Conservation (phyloP, 768 basidiomycete genomes). For the Mycena venus region DNA sequence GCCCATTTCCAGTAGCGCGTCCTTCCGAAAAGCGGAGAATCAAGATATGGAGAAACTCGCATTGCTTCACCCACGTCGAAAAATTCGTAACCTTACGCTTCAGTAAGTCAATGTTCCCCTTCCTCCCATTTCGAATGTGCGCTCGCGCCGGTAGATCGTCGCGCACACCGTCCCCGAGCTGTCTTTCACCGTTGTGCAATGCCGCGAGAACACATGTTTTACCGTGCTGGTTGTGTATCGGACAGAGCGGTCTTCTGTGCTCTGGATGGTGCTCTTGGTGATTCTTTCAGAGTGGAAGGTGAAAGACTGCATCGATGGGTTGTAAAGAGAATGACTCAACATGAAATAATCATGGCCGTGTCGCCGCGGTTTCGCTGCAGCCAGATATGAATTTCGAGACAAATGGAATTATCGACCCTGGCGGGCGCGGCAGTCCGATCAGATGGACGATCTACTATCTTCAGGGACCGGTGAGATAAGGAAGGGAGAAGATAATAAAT, state of each 20-base stretch:
- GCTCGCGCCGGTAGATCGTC: constrained; percentile 15
- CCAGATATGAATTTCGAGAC: too few relatives aligned
- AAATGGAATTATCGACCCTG: too few relatives aligned
- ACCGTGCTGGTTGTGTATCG: constrained; percentile 7
- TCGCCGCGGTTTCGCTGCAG: too few relatives aligned
- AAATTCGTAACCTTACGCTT: constrained; percentile 17
- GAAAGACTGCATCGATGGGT: background rate
- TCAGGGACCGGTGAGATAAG: too few relatives aligned
- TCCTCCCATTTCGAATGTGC: constrained; percentile 2
- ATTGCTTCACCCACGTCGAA: background rate
- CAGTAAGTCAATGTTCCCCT: background rate
- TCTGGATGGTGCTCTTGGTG: background rate
- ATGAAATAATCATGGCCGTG: too few relatives aligned
- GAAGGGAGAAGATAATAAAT: too few relatives aligned
- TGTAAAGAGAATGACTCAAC: too few relatives aligned
- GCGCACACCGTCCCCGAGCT: background rate
- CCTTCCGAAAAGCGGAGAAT: background rate
- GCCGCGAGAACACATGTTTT: background rate
- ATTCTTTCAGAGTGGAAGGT: constrained; percentile 12
- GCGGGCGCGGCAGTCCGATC: too few relatives aligned
- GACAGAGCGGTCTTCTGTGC: background rate
- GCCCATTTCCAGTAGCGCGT: constrained; percentile 20
- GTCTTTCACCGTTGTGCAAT: background rate
- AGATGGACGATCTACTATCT: too few relatives aligned
- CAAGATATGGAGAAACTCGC: background rate